Base-by-base conservation (phyloP, 768 basidiomycete genomes). In the Leccinum olivaceopallidum region DNA sequence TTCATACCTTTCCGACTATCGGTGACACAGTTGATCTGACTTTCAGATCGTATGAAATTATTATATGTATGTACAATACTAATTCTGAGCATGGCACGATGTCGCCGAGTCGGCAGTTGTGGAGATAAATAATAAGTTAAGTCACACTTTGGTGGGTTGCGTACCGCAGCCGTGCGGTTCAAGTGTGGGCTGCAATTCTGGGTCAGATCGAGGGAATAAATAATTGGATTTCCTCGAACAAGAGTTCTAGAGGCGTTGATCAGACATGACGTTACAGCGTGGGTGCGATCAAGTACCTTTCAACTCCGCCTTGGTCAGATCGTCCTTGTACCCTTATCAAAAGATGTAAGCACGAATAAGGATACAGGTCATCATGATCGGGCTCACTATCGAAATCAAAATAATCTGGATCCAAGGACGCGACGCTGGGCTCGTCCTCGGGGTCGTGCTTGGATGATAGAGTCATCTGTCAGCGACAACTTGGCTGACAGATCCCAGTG, bases 301-400 rank as follows among this genome's bases (percentile, higher is more conserved):
- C 53, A 96, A 77, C 66, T 94, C 87, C 52, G 86, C 85, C 66
- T 90, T 86, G 61, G 83, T 87, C 63, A 94, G 83, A 56, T 87
- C 83, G 37, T 91, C 90, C 75, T 92, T 88, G 71, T 85, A 82
- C 61, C 85, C 83, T 34, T 87, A 65, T 10, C n/a, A 22, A 58
- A 56, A 55, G 47, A 57, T 4, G 56, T 56, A 53, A 61, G 34
- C 60, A 66, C 44, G 60, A 55, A 57, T 4, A 13, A 26, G 14
- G 14, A 39, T 13, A 7, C 55, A 54, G 28, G 42, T 44, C 28
- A 39, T 48, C 52, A 53, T 36, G 44, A 42, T 47, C 9, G 22
- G 16, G 75, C 87, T 73, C 69, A 89, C 86, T 78, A 73, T 97
- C 94, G 69, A 95, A 96, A 66, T 94, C 89, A 74, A 97, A 97